Conservation (phyloP, 257 asterid genomes). For the Oldenlandia corymbosa region DNA sequence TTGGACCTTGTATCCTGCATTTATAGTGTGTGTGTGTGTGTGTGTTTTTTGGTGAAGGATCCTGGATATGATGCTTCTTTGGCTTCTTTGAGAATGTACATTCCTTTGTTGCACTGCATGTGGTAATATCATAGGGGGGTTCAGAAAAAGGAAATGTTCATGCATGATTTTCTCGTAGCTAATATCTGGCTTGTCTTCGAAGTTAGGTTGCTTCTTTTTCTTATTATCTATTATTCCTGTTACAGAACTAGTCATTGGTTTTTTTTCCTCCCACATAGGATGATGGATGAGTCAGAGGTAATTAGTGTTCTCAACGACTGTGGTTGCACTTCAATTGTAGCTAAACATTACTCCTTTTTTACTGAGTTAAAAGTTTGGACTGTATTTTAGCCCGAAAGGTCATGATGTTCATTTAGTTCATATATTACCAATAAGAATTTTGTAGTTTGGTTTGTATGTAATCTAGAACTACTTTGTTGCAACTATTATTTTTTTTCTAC, state of each 20-base stretch:
- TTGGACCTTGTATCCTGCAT: background rate
- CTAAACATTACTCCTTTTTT: no score
- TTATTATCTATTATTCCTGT: background rate
- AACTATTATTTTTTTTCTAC: no score
- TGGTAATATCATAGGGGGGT: background rate
- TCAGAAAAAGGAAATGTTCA: background rate
- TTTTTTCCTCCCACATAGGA: background rate
- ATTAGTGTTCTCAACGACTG: background rate
- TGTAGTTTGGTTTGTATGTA: background rate
- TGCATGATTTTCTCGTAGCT: background rate
- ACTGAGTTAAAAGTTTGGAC: no score
- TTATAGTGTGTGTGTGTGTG: background rate
- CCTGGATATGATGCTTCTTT: background rate
- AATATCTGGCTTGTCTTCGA: background rate
- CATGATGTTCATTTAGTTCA: no score
- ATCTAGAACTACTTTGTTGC: background rate
- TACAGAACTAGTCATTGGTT: background rate
- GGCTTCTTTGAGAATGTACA: background rate
- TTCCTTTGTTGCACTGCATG: background rate
- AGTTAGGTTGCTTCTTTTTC: background rate
- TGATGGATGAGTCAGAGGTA: background rate
- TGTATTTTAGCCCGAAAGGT: no score
- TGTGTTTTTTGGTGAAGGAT: background rate
- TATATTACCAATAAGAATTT: background rate
- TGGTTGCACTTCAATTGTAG: background rate